These are phyloP conservation scores for Neofusicoccum sp. DNA, from an alignment of 2,329 filamentous ascomycete genomes.

Conservation along the genomic window DNA sequence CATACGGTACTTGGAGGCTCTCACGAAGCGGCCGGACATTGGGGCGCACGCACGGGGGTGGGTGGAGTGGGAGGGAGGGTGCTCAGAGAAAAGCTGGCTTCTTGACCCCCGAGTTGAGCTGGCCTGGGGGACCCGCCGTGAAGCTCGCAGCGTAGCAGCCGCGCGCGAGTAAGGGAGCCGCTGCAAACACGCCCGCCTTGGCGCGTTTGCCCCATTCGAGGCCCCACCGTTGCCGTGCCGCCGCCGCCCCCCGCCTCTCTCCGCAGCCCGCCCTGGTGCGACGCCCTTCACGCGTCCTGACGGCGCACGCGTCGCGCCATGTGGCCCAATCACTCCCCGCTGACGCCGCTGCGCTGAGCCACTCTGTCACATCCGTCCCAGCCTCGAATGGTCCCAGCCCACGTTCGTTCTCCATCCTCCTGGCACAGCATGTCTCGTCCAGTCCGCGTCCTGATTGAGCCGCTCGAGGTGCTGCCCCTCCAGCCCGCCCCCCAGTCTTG, in stretches of 20 bases:
- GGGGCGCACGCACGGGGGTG: neutral
- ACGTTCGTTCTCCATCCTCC: neutral
- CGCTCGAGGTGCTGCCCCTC: neutral
- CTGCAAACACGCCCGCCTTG: conserved; percentile 9
- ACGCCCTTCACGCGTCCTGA: neutral
- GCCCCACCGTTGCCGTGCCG: neutral
- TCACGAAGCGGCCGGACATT: conserved; percentile 72
- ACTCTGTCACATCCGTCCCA: neutral
- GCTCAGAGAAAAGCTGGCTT: conserved; percentile 11
- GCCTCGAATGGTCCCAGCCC: conserved; percentile 3
- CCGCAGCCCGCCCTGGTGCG: neutral
- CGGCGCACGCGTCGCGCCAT: neutral
- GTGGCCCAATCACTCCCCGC: neutral
- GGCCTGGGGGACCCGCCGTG: conserved; percentile 14
- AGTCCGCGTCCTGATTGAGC: neutral
- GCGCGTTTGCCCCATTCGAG: neutral
- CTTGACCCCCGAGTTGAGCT: conserved; percentile 11
- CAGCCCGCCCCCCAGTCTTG: neutral
- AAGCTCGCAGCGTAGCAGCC: conserved; percentile 7
- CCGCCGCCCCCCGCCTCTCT: neutral
- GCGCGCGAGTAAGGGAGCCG: conserved; percentile 11
- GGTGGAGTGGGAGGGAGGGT: neutral
- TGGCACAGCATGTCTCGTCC: neutral
- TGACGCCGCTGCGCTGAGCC: neutral
- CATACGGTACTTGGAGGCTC: conserved; percentile 72